Evolutionary conservation across 139 green algal genomes (phyloP), one percentile per base, ranked within the genome.

Genomic region (Pleodorina starrii): DNA sequence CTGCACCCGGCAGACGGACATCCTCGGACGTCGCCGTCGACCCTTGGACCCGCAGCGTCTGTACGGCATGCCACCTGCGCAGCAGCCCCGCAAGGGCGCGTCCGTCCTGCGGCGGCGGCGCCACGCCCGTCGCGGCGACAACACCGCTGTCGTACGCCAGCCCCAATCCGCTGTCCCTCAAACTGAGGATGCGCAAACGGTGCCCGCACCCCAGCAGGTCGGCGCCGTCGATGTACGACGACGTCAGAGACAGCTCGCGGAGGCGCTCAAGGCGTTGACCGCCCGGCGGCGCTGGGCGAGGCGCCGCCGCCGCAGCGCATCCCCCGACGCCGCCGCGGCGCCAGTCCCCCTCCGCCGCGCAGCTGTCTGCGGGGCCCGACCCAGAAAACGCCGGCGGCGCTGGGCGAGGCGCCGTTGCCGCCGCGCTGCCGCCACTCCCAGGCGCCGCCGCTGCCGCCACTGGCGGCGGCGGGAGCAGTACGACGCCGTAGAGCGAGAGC

Each of bases 11-110:
- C 19, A 85, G 16, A 10, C 9, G 51, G 7, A 57, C 38, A 48
- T 42, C 76, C 57, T 32, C 32, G 32, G n/a, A 35, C 40, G 71
- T 51, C 38, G 32, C 48, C 7, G 48, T 50, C 5, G 50, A 38
- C 23, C 80, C 80, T 14, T n/a, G 2, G 38, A 86, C 40, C 14
- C 80, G 80, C 42, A 86, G 38, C 59, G 80, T 77, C 57, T 86
- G 80, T 59, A 86, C 48, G 48, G 46, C 80, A 27, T 86, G 42
- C 80, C 59, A 76, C 21, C 40, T 40, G 12, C 80, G 80, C 57
- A 86, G 80, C 59, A 86, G 42, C 40, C 5, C 27, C 59, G 59
- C 59, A 50, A 57, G 54, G 29, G 9, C 50, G 50, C 29, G 11
- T 44, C 5, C 10, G n/a, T n/a, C n/a, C n/a, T n/a, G n/a, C 46